Conservation (phyloP, 2,329 filamentous ascomycete genomes). For the Exophiala dermatitidis region DNA sequence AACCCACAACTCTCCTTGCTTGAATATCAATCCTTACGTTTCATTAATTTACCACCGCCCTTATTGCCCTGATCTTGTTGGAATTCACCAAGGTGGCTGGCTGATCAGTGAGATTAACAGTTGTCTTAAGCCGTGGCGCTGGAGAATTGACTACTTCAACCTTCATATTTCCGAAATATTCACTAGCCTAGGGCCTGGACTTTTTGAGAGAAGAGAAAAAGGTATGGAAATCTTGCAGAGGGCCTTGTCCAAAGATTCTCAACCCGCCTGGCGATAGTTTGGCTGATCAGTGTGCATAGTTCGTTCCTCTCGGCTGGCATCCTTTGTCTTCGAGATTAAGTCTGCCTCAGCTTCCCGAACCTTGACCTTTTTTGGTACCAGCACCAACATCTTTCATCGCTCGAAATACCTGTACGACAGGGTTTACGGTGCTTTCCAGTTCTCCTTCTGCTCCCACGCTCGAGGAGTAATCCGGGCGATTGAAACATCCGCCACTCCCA, state of each 20-base stretch:
- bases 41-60: constrained; percentile 12
- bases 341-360: constrained; percentile 30
- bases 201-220: background rate
- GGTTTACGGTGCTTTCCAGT: too few species aligned
- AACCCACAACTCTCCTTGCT: constrained; percentile 16
- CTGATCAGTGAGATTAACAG: constrained; percentile 13
- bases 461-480: background rate
- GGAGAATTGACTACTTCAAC: background rate
- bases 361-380: constrained; percentile 23
- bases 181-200: background rate
- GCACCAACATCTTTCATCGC: constrained; percentile 3
- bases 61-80: background rate
- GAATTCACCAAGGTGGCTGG: constrained; percentile 7
- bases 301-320: constrained; percentile 31
- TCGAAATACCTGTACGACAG: background rate
- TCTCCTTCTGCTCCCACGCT: constrained; percentile 8
- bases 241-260: constrained; percentile 8
- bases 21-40: constrained; percentile 14
- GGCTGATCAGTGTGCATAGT: constrained; percentile 36
- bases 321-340: constrained; percentile 30
- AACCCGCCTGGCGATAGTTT: constrained; percentile 25
- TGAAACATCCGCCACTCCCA: constrained; percentile 2
- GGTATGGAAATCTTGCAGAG: constrained; percentile 8
- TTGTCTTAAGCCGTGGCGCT: background rate
- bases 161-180: background rate